phyloP scores from a whole-genome alignment of 495 filamentous ascomycete genomes.

The Penicillium samsonianum region DNA sequence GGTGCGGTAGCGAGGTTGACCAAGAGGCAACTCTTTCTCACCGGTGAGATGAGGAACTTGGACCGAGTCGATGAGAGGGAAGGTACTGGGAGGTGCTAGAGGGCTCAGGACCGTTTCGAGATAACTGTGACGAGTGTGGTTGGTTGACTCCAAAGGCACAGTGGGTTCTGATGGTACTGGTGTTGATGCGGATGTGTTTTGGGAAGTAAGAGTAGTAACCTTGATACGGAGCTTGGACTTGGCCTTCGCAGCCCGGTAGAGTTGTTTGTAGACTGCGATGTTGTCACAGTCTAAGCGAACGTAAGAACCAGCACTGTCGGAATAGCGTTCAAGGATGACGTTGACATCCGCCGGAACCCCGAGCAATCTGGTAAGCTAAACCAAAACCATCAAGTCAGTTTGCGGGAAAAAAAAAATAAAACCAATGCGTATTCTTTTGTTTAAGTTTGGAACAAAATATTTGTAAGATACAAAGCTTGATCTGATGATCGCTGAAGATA shows the following conservation, averaged over 20 bases:
- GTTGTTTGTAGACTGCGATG: conserved; percentile 86
- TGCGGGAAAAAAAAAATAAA: too few species aligned
- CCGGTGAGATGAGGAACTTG: neutral
- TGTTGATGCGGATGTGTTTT: conserved; percentile 7
- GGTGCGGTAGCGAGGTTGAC: conserved; percentile 31
- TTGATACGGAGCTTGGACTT: conserved; percentile 96
- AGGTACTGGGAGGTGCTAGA: conserved; percentile 13
- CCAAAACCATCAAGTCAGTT: conserved; percentile 23
- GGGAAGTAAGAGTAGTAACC: conserved; percentile 46
- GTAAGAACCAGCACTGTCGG: conserved; percentile 84
- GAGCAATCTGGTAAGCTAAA: conserved; percentile 75
- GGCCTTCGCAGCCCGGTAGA: conserved; percentile 94
- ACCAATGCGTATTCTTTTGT: conserved; percentile 1
- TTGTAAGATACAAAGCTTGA: conserved; percentile 6
- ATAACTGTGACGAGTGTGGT: conserved; percentile 38
- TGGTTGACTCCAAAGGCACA: conserved; percentile 14
- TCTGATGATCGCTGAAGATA: conserved; percentile 23
- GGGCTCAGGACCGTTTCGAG: conserved; percentile 48
- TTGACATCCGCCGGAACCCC: conserved; percentile 65
- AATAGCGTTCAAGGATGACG: conserved; percentile 89
- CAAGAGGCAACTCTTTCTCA: conserved; percentile 1
- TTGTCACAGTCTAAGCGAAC: conserved; percentile 78
- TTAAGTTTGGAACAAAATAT: neutral
- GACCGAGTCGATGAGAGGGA: neutral
- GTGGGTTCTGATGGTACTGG: conserved; percentile 16